Conservation (phyloP, 73 alveolate species). For the Paraurostyla sp. region DNA sequence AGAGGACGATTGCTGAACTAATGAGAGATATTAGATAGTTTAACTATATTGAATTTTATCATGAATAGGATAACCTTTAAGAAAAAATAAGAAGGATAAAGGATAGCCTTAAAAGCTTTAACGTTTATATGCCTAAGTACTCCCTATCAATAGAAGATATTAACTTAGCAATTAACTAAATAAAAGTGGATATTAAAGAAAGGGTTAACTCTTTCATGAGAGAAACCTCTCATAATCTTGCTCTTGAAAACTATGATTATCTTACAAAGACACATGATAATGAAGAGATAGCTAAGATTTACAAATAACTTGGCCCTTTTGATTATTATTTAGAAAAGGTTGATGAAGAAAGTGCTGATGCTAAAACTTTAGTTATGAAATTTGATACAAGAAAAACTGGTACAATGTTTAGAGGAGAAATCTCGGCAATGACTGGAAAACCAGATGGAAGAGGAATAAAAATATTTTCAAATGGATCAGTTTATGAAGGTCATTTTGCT, state of each 20-base stretch:
- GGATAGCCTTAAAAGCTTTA: constrained; percentile 47
- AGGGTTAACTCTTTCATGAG: background rate
- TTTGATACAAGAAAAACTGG: constrained; percentile 61
- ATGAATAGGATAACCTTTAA: constrained; percentile 43
- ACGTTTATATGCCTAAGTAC: constrained; percentile 55
- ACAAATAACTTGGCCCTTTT: constrained; percentile 66
- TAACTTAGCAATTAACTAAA: constrained; percentile 5
- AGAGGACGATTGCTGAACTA: background rate
- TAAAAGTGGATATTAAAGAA: constrained; percentile 42
- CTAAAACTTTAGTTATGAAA: constrained; percentile 4
- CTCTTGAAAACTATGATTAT: constrained; percentile 65
- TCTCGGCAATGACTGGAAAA: background rate
- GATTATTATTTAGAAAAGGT: constrained; percentile 50
- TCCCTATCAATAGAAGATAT: constrained; percentile 24
- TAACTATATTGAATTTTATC: constrained; percentile 58
- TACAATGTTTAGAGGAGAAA: constrained; percentile 60
- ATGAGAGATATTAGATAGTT: constrained; percentile 12
- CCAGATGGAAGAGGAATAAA: constrained; percentile 74
- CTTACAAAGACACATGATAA: background rate
- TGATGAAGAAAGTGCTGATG: constrained; percentile 32
- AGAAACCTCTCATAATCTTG: constrained; percentile 34
- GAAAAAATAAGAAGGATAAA: constrained; percentile 18
- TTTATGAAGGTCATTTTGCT: constrained; percentile 68
- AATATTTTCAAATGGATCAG: constrained; percentile 38
- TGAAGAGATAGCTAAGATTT: constrained; percentile 33